Evolutionary conservation across 2,329 filamentous ascomycete species (phyloP), one percentile per base, ranked within the genome.

Genomic region (Beauveria medogensis): DNA sequence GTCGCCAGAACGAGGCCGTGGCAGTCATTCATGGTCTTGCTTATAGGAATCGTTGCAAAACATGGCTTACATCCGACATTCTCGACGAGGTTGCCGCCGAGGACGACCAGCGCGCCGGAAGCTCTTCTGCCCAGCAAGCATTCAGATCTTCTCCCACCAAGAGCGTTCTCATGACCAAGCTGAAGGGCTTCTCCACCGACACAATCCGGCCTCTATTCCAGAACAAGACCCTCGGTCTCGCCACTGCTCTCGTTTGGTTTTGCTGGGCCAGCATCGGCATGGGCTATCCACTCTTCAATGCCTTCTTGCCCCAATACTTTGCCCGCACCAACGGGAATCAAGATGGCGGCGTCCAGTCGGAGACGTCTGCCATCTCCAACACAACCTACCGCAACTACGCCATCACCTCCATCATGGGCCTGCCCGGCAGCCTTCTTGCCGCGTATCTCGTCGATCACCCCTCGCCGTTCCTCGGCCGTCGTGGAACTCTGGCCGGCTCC

Each of bases 231-330:
- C 75, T 84, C 8, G 81, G 76, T 56, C 65, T 77, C 57, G 78
- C 81, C 44, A 85, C 82, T 1, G 67, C 65, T 3, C 74, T 86
- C 24, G 77, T 93, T 53, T 92, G 89, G 89, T 89, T 92, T 73
- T 86, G 85, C 70, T 95, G 91, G 91, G 81, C 86, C 0, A 87
- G 84, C 16, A 92, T 95, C 65, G 91, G 91, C 63, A 89, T 95
- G 84, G 90, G 87, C 3, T 95, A 93, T 69, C 91, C 90, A 1
- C 82, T 96, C 2, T 96, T 93, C 81, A 94, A 94, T 72, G 88
- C 89, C 57, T 95, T 95, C 74, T 80, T 96, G n/a, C 91, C 91
- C 0, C 89, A 94, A 66, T 94, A 94, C 69, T 83, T 95, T 62
- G 83, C 86, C 26, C 72, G 69, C 41, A 82, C 85, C 60, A 81